A percentile compares a stretch with the other conserved stretches of the same genome.
These are phyloP conservation scores for Bisporella sp. DNA, from an alignment of 2,329 filamentous ascomycete genomes.

Conservation along the genomic window DNA sequence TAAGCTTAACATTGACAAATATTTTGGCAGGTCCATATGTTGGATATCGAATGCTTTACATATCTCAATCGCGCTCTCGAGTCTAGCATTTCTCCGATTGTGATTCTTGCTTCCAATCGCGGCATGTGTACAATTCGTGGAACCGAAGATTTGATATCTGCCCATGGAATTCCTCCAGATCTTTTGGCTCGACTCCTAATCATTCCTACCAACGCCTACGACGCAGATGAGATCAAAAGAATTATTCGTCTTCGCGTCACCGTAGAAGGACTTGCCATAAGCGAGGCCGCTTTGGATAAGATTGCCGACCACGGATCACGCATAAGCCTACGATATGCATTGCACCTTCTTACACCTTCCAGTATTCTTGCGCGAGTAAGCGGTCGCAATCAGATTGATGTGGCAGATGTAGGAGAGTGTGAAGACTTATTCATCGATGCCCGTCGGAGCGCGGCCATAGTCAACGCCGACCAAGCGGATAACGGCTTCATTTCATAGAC, in stretches of 20 bases:
- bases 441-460: constrained; percentile 65
- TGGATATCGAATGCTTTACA: constrained; percentile 98
- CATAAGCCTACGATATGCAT: constrained; percentile 85
- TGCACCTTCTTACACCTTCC: constrained; percentile 64
- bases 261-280: constrained; percentile 73
- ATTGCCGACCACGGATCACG: constrained; percentile 80
- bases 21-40: constrained; percentile 79
- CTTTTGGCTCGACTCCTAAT: constrained; percentile 92
- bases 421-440: constrained; percentile 81
- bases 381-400: constrained; percentile 68
- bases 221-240: constrained; percentile 80
- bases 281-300: constrained; percentile 78
- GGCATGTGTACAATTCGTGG: constrained; percentile 90
- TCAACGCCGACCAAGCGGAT: constrained; percentile 51
- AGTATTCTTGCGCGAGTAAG: constrained; percentile 85
- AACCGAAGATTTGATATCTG: constrained; percentile 72
- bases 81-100: constrained; percentile 89
- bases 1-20: constrained; percentile 13
- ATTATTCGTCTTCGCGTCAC: constrained; percentile 82
- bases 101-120: constrained; percentile 94
- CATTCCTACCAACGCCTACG: constrained; percentile 88
- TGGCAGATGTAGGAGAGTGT: constrained; percentile 72
- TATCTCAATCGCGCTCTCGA: constrained; percentile 98
- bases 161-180: constrained; percentile 91
- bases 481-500: constrained; percentile 44